These are phyloP conservation scores for Malassezia vespertilionis DNA, from an alignment of 1,284 basidiomycete genomes.

Conservation along the genomic window DNA sequence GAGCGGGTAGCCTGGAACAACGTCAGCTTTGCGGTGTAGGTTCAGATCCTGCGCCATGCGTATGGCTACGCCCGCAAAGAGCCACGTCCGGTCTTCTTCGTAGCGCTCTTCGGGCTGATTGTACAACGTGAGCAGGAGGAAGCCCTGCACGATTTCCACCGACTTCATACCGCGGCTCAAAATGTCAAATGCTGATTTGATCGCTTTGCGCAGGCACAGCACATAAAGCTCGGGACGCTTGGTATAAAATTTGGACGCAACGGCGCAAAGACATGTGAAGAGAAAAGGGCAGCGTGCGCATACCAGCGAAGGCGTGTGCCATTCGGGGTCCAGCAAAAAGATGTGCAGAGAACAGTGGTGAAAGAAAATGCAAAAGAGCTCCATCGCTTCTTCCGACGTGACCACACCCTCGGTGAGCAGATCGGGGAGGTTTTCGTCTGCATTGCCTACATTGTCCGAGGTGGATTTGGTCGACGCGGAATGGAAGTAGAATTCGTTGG, in stretches of 20 bases:
- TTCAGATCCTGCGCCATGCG: slow-evolving; percentile 94
- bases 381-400: slow-evolving; percentile 67
- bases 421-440: slow-evolving; percentile 70
- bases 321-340: slow-evolving; percentile 40
- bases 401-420: slow-evolving; percentile 70
- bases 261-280: slow-evolving; percentile 62
- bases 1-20: slow-evolving; percentile 49
- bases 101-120: slow-evolving; percentile 53
- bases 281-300: slow-evolving; percentile 44
- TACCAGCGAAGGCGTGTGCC: slow-evolving; percentile 45
- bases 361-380: slow-evolving; percentile 78
- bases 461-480: slow-evolving; percentile 55
- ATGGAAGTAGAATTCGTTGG: slow-evolving; percentile 83
- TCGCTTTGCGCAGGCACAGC: slow-evolving; percentile 68
- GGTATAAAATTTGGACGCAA: slow-evolving; percentile 79
- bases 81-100: slow-evolving; percentile 93
- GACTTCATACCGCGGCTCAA: slow-evolving; percentile 70
- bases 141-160: slow-evolving; percentile 58
- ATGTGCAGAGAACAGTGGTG: slow-evolving; percentile 48
- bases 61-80: slow-evolving; percentile 50
- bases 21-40: slow-evolving; percentile 71
- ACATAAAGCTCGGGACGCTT: slow-evolving; percentile 71
- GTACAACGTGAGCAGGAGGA: slow-evolving; percentile 48
- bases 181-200: slow-evolving; percentile 71
- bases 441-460: slow-evolving; percentile 51